Conservation (phyloP, 2,329 filamentous ascomycete species). For the Endothia cerciana region DNA sequence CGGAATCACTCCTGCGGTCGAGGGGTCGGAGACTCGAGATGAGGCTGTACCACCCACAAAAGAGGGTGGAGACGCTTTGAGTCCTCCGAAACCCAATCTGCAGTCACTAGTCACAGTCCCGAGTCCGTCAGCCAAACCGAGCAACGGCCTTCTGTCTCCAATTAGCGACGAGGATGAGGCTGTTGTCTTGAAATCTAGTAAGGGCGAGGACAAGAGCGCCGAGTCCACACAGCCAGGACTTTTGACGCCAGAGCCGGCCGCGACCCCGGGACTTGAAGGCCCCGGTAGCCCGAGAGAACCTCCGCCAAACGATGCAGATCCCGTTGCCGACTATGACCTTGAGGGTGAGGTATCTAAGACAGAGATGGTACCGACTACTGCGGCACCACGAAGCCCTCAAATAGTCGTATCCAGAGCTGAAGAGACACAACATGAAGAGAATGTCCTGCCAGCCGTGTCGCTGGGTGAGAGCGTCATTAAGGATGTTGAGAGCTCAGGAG, state of each 20-base stretch:
- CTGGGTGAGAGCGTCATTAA: slow-evolving; percentile 6
- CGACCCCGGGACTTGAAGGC: slow-evolving; percentile 14
- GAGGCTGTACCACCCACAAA: slow-evolving; percentile 30
- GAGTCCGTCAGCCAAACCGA: slow-evolving; percentile 25
- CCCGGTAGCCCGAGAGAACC: slow-evolving; percentile 17
- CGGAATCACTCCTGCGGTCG: slow-evolving; percentile 31
- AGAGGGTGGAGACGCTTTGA: slow-evolving; percentile 36
- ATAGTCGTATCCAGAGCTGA: slow-evolving; percentile 19
- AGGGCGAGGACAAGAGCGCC: slow-evolving; percentile 22
- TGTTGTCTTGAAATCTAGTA: slow-evolving; percentile 39
- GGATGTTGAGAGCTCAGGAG: background rate
- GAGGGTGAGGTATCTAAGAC: background rate
- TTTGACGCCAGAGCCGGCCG: slow-evolving; percentile 20
- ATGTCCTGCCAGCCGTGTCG: slow-evolving; percentile 10
- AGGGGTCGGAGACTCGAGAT: slow-evolving; percentile 33
- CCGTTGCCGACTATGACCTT: background rate
- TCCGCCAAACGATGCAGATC: slow-evolving; percentile 17
- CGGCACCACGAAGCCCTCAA: slow-evolving; percentile 17
- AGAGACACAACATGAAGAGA: slow-evolving; percentile 15
- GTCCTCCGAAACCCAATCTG: slow-evolving; percentile 32
- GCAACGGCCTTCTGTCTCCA: slow-evolving; percentile 32
- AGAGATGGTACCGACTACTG: background rate
- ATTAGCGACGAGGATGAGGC: slow-evolving; percentile 47
- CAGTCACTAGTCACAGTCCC: slow-evolving; percentile 26
- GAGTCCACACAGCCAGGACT: slow-evolving; percentile 19